A percentile compares a stretch with the other conserved stretches of the same genome.
phyloP scores from a whole-genome alignment of 2,329 filamentous ascomycete genomes.

The Elsinoe ampelina region DNA sequence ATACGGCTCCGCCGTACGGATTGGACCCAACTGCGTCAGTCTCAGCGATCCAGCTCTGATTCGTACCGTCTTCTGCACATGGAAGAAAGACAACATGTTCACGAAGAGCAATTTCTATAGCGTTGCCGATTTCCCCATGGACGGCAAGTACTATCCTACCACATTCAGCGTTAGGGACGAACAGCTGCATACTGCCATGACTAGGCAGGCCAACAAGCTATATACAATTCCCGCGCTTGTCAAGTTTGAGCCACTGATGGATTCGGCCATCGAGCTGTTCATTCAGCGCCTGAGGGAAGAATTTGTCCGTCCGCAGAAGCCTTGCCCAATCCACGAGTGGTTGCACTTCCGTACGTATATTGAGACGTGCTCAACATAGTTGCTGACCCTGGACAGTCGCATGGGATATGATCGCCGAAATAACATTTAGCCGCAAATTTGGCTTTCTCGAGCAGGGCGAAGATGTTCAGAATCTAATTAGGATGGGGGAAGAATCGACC shows the following conservation, averaged over 20 bases:
- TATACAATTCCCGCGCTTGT: constrained; percentile 11
- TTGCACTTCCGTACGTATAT: constrained; percentile 5
- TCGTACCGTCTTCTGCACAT: constrained; percentile 9
- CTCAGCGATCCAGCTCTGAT: constrained; percentile 12
- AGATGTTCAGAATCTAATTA: constrained; percentile 10
- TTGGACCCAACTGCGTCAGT: constrained; percentile 15
- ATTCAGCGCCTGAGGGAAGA: background rate
- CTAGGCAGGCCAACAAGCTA: constrained; percentile 1
- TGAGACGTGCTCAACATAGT: background rate
- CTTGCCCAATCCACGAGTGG: constrained; percentile 9
- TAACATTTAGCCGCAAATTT: constrained; percentile 12
- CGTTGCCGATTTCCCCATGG: constrained; percentile 8
- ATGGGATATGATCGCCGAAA: constrained; percentile 14
- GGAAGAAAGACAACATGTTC: constrained; percentile 6
- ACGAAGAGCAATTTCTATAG: constrained; percentile 4
- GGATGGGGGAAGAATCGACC: background rate
- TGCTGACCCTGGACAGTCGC: constrained; percentile 2
- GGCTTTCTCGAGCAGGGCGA: constrained; percentile 14
- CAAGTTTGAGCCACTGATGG: constrained; percentile 5
- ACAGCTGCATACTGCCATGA: constrained; percentile 8
- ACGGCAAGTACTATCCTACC: constrained; percentile 10
- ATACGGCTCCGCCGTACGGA: constrained; percentile 13
- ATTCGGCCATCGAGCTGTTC: constrained; percentile 5
- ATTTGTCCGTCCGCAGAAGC: background rate
- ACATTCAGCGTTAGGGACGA: constrained; percentile 10